Conservation (phyloP, 2,329 filamentous ascomycete species). For the Sporothrix inflata region DNA sequence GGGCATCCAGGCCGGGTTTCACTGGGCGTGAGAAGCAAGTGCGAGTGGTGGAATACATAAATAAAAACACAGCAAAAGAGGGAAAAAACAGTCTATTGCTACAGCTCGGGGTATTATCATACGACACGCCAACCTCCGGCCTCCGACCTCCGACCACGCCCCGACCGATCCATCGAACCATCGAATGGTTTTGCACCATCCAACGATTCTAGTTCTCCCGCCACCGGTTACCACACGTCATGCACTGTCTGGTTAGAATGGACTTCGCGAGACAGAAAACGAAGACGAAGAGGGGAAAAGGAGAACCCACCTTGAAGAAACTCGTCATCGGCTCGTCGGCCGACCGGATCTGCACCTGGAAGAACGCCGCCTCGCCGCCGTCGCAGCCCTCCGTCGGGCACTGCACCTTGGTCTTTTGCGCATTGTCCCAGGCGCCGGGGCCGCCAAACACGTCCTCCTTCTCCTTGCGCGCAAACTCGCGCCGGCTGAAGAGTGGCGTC, state of each 20-base stretch:
- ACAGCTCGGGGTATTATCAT: conserved; percentile 25
- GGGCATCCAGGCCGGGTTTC: conserved; percentile 57
- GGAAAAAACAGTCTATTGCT: conserved; percentile 14
- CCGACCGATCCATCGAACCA: not conserved
- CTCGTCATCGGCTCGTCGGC: conserved; percentile 98
- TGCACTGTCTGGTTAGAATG: conserved; percentile 54
- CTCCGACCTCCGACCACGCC: not conserved
- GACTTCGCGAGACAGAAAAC: not conserved
- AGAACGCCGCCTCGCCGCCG: conserved; percentile 86
- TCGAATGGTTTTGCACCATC: not conserved
- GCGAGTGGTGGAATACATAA: not conserved
- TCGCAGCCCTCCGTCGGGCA: conserved; percentile 81
- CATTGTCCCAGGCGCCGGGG: conserved; percentile 86
- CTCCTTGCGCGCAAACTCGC: conserved; percentile 83
- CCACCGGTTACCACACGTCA: conserved; percentile 68
- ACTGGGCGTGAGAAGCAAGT: conserved; percentile 56
- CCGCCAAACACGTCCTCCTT: conserved; percentile 90
- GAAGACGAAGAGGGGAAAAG: not conserved
- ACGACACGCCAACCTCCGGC: not conserved
- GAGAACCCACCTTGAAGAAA: conserved; percentile 74
- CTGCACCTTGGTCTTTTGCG: conserved; percentile 80
- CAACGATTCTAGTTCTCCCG: conserved; percentile 59
- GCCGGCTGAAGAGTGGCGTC: conserved; percentile 77
- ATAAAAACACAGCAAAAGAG: not conserved
- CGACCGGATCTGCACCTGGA: conserved; percentile 95